Evolutionary conservation across 306 rosid species (phyloP).

Genomic region (Lathyrus tuberosus): DNA sequence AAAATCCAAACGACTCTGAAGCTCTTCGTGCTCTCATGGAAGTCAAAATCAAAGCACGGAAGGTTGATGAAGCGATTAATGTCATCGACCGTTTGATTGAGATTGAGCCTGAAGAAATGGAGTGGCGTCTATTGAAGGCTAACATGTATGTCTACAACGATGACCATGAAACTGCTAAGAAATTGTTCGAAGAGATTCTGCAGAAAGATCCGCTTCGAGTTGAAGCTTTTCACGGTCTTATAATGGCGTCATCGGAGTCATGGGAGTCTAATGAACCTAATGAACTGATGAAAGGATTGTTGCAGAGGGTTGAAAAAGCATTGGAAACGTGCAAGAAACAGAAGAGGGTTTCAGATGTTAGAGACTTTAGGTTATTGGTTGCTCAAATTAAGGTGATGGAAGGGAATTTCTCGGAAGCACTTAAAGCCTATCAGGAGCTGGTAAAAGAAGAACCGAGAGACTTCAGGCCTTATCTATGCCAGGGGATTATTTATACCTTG

Average conservation of each 20-base stretch:
- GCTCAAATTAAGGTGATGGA: slow-evolving; percentile 86
- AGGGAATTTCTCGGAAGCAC: slow-evolving; percentile 59
- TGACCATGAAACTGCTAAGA: slow-evolving; percentile 48
- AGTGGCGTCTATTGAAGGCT: slow-evolving; percentile 86
- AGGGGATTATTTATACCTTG: slow-evolving; percentile 81
- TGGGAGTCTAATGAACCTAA: slow-evolving; percentile 33
- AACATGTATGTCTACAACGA: slow-evolving; percentile 63
- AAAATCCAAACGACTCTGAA: slow-evolving; percentile 56
- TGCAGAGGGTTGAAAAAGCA: slow-evolving; percentile 62
- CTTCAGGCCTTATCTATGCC: slow-evolving; percentile 94
- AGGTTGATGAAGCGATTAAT: slow-evolving; percentile 60
- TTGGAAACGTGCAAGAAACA: slow-evolving; percentile 61
- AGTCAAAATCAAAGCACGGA: slow-evolving; percentile 57
- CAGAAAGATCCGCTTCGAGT: slow-evolving; percentile 67
- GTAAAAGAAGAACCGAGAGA: slow-evolving; percentile 93
- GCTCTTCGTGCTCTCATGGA: slow-evolving; percentile 78
- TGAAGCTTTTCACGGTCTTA: slow-evolving; percentile 91
- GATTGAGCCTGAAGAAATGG: slow-evolving; percentile 71
- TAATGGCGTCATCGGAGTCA: slow-evolving; percentile 63
- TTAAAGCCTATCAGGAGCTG: slow-evolving; percentile 76
- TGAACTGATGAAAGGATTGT: slow-evolving; percentile 43
- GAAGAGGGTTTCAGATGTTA: slow-evolving; percentile 59
- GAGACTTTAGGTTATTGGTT: slow-evolving; percentile 83
- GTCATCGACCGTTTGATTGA: slow-evolving; percentile 69
- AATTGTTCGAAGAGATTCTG: slow-evolving; percentile 66